Evolutionary conservation across 106 monocot genomes (phyloP), one percentile per base, ranked within the genome.

Genomic region (Dendrobium catenatum): DNA sequence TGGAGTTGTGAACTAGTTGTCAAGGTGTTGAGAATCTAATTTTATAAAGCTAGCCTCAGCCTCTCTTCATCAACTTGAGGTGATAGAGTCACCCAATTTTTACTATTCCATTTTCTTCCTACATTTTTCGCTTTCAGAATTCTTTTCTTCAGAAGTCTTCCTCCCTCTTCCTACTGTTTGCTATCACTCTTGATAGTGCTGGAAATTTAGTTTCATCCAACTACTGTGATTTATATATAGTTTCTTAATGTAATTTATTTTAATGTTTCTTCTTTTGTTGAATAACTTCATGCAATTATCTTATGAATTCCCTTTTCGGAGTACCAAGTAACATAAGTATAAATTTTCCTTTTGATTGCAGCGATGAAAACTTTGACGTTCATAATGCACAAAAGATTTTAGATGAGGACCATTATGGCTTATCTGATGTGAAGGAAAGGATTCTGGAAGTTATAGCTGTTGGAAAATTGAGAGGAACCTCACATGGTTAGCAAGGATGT

Each of bases 361-460:
- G 98, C 82, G 87, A 91, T 85, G 98, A 98, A 80, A 98, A 98
- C 58, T 98, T 99, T 84, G 86, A 99, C 86, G 95, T 99, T 8
- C 84, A 85, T 85, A 90, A 54, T 84, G 98, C 95, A 85, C 91
- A 98, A 86, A 85, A 80, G 72, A 95, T 98, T 73, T 81, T 98
- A 47, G 95, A 98, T 81, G 98, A 94, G 80, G 98, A 98, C 73
- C 98, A 99, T 83, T 99, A 99, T 88, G 95, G 98, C 78, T 87
- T 99, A 85, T 82, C 89, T 81, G 98, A 99, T 86, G 93, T 99
- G 10, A 99, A 99, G 73, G 98, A 99, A 79, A 91, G 98, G 80
- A 99, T 99, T 82, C 77, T 99, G 72, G 98, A 99, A 79, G 95
- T 99, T 80, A 95, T 99, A 81, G 98, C 98, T 29, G 98, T 99